Evolutionary conservation across 2,329 filamentous ascomycete species (phyloP).

Genomic region (Macroventuria anomochaeta): DNA sequence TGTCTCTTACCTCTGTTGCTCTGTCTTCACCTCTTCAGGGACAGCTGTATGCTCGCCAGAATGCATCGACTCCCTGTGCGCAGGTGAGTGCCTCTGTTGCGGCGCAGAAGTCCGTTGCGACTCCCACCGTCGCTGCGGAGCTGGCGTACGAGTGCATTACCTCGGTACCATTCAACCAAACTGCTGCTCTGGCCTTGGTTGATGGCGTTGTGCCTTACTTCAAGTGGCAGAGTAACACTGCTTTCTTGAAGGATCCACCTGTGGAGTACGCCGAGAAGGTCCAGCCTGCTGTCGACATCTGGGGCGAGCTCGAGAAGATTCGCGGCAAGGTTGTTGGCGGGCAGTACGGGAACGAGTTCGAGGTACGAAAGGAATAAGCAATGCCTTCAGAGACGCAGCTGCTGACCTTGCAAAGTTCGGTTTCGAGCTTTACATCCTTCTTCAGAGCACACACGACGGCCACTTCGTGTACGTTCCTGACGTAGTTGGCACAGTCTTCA

Average conservation of each 20-base stretch:
- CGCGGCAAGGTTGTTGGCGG: slow-evolving; percentile 47
- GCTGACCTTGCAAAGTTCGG: slow-evolving; percentile 37
- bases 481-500: slow-evolving; percentile 59
- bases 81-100: slow-evolving; percentile 39
- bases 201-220: slow-evolving; percentile 55
- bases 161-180: slow-evolving; percentile 55
- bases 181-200: slow-evolving; percentile 49
- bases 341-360: slow-evolving; percentile 51
- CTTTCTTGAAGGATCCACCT: slow-evolving; percentile 55
- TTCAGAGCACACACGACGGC: slow-evolving; percentile 67
- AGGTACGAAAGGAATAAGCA: slow-evolving; percentile 27
- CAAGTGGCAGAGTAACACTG: slow-evolving; percentile 55
- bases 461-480: slow-evolving; percentile 67
- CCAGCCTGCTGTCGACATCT: slow-evolving; percentile 53
- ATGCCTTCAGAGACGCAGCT: neutral
- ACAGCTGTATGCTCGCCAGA: slow-evolving; percentile 34
- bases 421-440: slow-evolving; percentile 47
- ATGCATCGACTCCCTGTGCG: slow-evolving; percentile 43
- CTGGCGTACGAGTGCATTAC: slow-evolving; percentile 56
- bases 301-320: slow-evolving; percentile 48
- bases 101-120: slow-evolving; percentile 31
- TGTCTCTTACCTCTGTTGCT: slow-evolving; percentile 38
- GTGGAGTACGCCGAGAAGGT: slow-evolving; percentile 55
- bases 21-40: slow-evolving; percentile 33
- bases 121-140: slow-evolving; percentile 52